These are phyloP conservation scores for Emmonsia crescens DNA, from an alignment of 2,329 filamentous ascomycete genomes.

Conservation along the genomic window DNA sequence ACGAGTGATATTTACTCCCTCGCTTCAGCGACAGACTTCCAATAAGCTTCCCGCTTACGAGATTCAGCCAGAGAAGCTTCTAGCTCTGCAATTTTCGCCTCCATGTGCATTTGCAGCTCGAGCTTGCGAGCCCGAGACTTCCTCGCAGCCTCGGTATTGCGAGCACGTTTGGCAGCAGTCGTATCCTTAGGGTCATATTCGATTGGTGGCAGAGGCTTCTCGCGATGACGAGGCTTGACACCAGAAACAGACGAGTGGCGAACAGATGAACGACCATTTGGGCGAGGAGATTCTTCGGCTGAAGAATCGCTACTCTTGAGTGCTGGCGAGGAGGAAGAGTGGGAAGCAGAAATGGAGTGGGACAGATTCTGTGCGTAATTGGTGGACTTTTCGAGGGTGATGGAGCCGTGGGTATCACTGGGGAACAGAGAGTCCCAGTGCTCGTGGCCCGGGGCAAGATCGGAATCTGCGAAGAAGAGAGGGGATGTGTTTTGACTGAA, in stretches of 20 bases:
- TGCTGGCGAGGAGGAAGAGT: conserved; percentile 16
- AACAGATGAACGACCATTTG: conserved; percentile 34
- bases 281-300: conserved; percentile 27
- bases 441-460: conserved; percentile 43
- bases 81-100: conserved; percentile 60
- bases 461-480: conserved; percentile 51
- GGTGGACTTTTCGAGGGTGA: not conserved
- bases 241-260: conserved; percentile 61
- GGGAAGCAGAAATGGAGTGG: conserved; percentile 2
- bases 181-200: conserved; percentile 63
- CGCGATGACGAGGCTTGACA: conserved; percentile 61
- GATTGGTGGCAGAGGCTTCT: conserved; percentile 72
- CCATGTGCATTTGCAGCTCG: conserved; percentile 61
- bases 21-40: conserved; percentile 24
- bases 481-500: conserved; percentile 70
- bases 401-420: not conserved
- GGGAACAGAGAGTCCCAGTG: conserved; percentile 59
- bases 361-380: not conserved
- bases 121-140: conserved; percentile 86
- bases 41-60: conserved; percentile 28
- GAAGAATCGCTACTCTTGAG: conserved; percentile 33
- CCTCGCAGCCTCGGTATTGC: conserved; percentile 85
- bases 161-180: conserved; percentile 80
- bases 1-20: conserved; percentile 8
- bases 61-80: conserved; percentile 36